Evolutionary conservation across 1,284 basidiomycete species (phyloP), one percentile per base, ranked within the genome.

Genomic region (Gomphus bonarii): DNA sequence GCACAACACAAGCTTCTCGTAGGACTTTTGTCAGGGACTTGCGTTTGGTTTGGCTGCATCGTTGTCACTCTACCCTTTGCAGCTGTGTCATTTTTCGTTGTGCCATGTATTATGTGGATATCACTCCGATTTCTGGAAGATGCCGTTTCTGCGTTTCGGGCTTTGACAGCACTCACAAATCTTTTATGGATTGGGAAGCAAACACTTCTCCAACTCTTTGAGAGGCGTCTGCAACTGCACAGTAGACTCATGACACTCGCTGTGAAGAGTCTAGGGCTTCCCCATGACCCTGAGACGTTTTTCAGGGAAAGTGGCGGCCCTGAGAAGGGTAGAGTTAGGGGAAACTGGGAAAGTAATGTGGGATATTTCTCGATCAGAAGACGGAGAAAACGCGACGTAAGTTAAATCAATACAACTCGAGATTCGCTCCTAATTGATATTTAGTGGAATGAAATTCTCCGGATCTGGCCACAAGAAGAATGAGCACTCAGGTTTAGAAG

Each of bases 1-100:
- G 88, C 90, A 4, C 89, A 93, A 66, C 88, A 89, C 67, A 93
- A 93, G 68, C 82, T 93, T 53, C 79, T 86, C 30, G 89, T 88
- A 63, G 91, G 90, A 7, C 74, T 93, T 33, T 65, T 82, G 10
- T 84, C 86, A 1, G 88, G 87, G 1, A 60, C 85, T 6, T 71
- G 73, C 56, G 85, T 89, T 42, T 91, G 85, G 80, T 55, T 75
- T 30, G 60, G 68, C 10, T 69, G 76, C 3, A 69, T 81, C 18
- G 47, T 83, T 33, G 51, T 81, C 31, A 88, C 85, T 1, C 71
- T 88, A 61, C 84, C 80, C 1, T 68, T 87, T 61, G 76, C 80
- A 5, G 61, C 68, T 6, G 65, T 86, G 57, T 84, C 82, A 1
- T 66, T 74, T 20, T 64, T 83, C 54, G 65, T 79, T 20, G 77